A percentile compares a stretch with the other conserved stretches of the same genome.
phyloP scores from a whole-genome alignment of 2,329 filamentous ascomycete genomes.

The Fusarium longipes region DNA sequence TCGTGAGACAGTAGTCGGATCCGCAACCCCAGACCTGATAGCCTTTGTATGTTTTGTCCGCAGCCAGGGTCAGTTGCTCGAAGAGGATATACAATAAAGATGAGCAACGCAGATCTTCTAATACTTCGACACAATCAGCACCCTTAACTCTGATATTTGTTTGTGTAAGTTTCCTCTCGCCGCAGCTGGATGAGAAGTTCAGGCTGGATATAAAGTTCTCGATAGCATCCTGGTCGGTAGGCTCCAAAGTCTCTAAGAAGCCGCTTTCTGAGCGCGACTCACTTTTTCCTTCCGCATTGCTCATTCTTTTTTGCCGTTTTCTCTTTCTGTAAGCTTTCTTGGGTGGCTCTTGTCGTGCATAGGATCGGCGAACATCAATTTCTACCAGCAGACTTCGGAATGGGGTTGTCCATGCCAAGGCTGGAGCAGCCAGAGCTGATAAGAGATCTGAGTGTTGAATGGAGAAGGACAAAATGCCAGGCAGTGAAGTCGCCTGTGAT shows the following conservation, averaged over 20 bases:
- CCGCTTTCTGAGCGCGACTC: neutral
- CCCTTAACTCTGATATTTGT: neutral
- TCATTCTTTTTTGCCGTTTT: constrained; percentile 27
- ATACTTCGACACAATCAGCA: neutral
- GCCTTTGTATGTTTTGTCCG: constrained; percentile 35
- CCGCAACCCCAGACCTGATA: constrained; percentile 35
- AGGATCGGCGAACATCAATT: constrained; percentile 37
- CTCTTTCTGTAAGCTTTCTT: neutral
- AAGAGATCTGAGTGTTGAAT: constrained; percentile 53
- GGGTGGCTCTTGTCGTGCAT: neutral
- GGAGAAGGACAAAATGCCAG: constrained; percentile 47
- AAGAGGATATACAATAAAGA: constrained; percentile 38
- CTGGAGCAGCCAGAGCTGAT: constrained; percentile 48
- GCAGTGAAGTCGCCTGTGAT: constrained; percentile 1
- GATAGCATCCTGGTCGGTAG: constrained; percentile 45
- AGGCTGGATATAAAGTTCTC: constrained; percentile 47
- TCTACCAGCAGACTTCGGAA: constrained; percentile 46
- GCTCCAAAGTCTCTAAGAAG: constrained; percentile 30
- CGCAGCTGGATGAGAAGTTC: constrained; percentile 11
- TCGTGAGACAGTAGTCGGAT: constrained; percentile 40
- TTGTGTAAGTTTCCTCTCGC: neutral
- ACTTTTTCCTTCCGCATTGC: neutral
- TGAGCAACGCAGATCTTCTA: constrained; percentile 17
- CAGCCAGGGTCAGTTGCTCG: constrained; percentile 46
- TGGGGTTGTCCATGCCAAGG: constrained; percentile 38